A percentile compares a stretch with the other conserved stretches of the same genome.
Conservation (phyloP, 2,329 filamentous ascomycete genomes). For the Chaetomium olivaceum region DNA sequence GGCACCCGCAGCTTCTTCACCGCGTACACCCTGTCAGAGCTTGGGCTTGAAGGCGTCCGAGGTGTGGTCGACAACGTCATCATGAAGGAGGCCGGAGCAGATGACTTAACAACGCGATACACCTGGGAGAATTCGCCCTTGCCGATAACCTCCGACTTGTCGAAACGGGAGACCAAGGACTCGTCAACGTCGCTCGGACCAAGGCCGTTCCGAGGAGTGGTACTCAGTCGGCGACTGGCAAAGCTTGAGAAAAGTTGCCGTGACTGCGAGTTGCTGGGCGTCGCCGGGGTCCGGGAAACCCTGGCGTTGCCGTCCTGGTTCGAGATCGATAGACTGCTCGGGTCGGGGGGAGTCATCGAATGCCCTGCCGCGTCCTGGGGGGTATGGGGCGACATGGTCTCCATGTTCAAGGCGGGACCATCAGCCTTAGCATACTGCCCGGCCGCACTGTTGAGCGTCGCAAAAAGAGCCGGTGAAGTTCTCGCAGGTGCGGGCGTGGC, state of each 20-base stretch:
- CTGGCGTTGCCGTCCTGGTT: conserved; percentile 45
- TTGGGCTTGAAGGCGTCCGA: conserved; percentile 52
- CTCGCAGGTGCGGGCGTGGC: conserved; percentile 41
- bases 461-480: conserved; percentile 28
- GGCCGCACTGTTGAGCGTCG: conserved; percentile 34
- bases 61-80: conserved; percentile 44
- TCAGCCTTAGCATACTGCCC: conserved; percentile 55
- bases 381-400: conserved; percentile 66
- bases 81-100: conserved; percentile 33
- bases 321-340: conserved; percentile 81
- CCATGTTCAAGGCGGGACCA: conserved; percentile 54
- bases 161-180: conserved; percentile 72
- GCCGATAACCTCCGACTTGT: conserved; percentile 76
- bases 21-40: conserved; percentile 70
- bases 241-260: conserved; percentile 57
- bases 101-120: conserved; percentile 65
- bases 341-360: conserved; percentile 71
- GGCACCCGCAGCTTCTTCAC: conserved; percentile 91
- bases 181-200: conserved; percentile 75
- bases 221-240: conserved; percentile 55
- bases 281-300: conserved; percentile 65
- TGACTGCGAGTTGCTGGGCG: conserved; percentile 66
- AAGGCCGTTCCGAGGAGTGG: conserved; percentile 69
- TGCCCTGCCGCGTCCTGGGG: conserved; percentile 72
- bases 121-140: conserved; percentile 93